Conservation (phyloP, 805 yeast genomes). For the Candida sithepensis region DNA sequence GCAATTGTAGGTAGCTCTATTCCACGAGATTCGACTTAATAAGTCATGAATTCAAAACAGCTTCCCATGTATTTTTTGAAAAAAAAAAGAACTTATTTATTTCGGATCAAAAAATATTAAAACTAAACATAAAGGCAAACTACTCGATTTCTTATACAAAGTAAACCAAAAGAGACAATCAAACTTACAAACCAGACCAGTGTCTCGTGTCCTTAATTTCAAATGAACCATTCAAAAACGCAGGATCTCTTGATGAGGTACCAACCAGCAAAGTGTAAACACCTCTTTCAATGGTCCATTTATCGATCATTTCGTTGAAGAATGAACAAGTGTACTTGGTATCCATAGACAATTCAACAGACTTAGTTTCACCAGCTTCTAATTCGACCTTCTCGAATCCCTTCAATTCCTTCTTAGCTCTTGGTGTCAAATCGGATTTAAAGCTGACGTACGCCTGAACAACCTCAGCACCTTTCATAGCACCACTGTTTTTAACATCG, state of each 20-base stretch:
- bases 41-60: too few species aligned
- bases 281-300: slow-evolving; percentile 55
- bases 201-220: slow-evolving; percentile 4
- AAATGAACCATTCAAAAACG: slow-evolving; percentile 6
- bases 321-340: slow-evolving; percentile 51
- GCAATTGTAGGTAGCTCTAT: too few species aligned
- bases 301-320: slow-evolving; percentile 44
- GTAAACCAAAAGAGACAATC: too few species aligned
- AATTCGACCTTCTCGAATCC: slow-evolving; percentile 44
- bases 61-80: too few species aligned
- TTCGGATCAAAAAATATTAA: too few species aligned
- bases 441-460: slow-evolving; percentile 48
- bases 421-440: slow-evolving; percentile 34
- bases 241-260: slow-evolving; percentile 21
- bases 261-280: slow-evolving; percentile 47
- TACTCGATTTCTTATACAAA: too few species aligned
- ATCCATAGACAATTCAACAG: slow-evolving; percentile 35
- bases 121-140: too few species aligned
- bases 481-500: slow-evolving; percentile 45
- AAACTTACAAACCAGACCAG: slow-evolving; percentile 16
- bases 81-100: too few species aligned
- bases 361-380: slow-evolving; percentile 27
- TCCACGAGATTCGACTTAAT: too few species aligned
- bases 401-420: slow-evolving; percentile 58
- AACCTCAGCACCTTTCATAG: slow-evolving; percentile 45